Conservation (phyloP, 1,139 yeast genomes). For the Pichia sp. region DNA sequence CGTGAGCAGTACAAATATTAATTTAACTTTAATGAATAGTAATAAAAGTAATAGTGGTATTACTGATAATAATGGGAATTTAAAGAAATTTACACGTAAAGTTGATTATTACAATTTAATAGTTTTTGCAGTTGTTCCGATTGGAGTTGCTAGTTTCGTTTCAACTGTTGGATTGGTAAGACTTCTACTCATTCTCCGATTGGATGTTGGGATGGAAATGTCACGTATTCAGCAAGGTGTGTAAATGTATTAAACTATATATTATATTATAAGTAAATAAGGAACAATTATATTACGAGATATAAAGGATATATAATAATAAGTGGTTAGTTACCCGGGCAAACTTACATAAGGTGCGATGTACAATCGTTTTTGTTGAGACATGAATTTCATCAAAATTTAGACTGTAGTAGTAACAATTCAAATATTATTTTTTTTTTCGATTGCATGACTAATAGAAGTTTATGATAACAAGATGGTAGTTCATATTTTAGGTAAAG, state of each 20-base stretch:
- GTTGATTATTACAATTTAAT: conserved; percentile 79
- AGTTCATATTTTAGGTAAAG: conserved; percentile 70
- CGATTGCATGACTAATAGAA: neutral
- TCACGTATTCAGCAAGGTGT: conserved; percentile 10
- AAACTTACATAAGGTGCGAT: too few relatives aligned
- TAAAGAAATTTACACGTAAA: conserved; percentile 40
- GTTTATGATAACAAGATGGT: conserved; percentile 44
- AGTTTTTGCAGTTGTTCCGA: conserved; percentile 95
- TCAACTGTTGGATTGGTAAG: conserved; percentile 84
- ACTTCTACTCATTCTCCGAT: conserved; percentile 63
- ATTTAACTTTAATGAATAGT: too few relatives aligned
- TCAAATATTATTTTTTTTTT: too few relatives aligned
- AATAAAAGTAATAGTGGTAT: conserved; percentile 6
- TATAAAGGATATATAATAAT: too few relatives aligned
- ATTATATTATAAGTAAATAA: too few relatives aligned
- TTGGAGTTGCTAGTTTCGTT: conserved; percentile 87
- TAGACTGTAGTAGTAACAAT: too few relatives aligned
- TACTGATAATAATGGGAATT: conserved; percentile 31
- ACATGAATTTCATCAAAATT: too few relatives aligned
- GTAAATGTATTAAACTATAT: too few relatives aligned
- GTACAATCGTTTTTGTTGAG: too few relatives aligned
- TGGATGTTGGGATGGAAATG: conserved; percentile 50
- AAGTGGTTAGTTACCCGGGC: too few relatives aligned
- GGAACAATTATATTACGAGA: too few relatives aligned
- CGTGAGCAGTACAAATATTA: neutral